These are phyloP conservation scores for Aspergillus terreus DNA, from an alignment of 2,329 filamentous ascomycete genomes.

Conservation along the genomic window DNA sequence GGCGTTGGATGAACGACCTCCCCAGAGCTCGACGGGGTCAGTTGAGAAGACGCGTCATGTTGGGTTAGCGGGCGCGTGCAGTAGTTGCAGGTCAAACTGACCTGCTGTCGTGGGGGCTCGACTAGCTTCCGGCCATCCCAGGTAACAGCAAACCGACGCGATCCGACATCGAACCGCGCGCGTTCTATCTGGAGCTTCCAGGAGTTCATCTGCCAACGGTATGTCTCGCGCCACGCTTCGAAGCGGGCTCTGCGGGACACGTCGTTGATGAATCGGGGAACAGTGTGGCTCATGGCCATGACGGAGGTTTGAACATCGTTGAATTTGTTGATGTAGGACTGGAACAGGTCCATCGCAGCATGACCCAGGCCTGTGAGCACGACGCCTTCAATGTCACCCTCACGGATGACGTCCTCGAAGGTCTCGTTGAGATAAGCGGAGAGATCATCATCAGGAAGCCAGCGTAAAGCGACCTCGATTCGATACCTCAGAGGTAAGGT, in stretches of 20 bases:
- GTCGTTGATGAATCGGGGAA: conserved; percentile 57
- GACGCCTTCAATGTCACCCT: conserved; percentile 60
- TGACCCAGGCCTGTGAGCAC: conserved; percentile 59
- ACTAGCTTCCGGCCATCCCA: conserved; percentile 49
- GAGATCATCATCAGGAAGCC: conserved; percentile 45
- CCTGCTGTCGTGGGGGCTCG: conserved; percentile 49
- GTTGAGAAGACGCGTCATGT: conserved; percentile 33
- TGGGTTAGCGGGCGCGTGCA: conserved; percentile 56
- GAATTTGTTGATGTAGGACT: conserved; percentile 57
- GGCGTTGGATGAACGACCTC: conserved; percentile 35
- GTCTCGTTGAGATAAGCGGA: conserved; percentile 53
- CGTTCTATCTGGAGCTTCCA: conserved; percentile 60
- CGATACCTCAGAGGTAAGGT: conserved; percentile 59
- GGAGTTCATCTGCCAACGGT: conserved; percentile 57
- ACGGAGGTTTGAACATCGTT: conserved; percentile 62
- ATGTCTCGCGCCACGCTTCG: conserved; percentile 59
- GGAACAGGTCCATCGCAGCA: conserved; percentile 56
- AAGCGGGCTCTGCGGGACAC: conserved; percentile 50
- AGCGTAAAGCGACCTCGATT: conserved; percentile 58
- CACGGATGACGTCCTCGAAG: conserved; percentile 47
- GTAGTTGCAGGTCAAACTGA: conserved; percentile 58
- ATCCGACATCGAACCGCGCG: conserved; percentile 57
- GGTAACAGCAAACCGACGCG: conserved; percentile 50
- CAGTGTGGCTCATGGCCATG: conserved; percentile 56
- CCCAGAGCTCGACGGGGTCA: conserved; percentile 20